These are phyloP conservation scores for Alopecurus myosuroides DNA, from an alignment of 176 grass and related monocot genomes.

Conservation along the genomic window DNA sequence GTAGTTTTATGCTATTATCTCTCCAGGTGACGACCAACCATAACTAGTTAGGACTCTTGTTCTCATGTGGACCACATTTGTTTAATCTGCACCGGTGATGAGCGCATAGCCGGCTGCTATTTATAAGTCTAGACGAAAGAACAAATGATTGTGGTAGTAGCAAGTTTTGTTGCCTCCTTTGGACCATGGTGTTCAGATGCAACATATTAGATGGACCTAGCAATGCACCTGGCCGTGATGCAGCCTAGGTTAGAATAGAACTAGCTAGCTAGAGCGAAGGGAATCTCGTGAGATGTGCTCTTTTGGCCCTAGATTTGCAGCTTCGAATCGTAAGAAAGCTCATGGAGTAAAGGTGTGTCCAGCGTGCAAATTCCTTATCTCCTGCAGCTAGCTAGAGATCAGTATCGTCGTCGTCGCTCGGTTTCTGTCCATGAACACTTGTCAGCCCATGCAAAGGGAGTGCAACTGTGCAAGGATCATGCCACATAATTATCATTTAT, in stretches of 20 bases:
- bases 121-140: conserved; percentile 38
- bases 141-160: neutral
- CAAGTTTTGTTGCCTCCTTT: too few relatives aligned
- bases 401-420: neutral
- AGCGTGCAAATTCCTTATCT: conserved; percentile 38
- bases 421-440: conserved; percentile 28
- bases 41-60: neutral
- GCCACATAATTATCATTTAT: neutral
- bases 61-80: conserved; percentile 23
- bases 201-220: conserved; percentile 4
- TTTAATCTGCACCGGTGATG: conserved; percentile 27
- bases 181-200: too few relatives aligned
- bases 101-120: conserved; percentile 35
- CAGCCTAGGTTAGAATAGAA: conserved; percentile 38
- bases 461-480: neutral
- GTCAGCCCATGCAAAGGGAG: neutral
- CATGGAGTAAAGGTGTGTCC: neutral
- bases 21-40: conserved; percentile 35
- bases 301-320: neutral
- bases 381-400: neutral
- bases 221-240: conserved; percentile 52
- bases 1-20: too few relatives aligned
- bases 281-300: conserved; percentile 18
- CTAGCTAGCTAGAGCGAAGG: neutral
- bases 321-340: conserved; percentile 29